A percentile compares a stretch with the other conserved stretches of the same genome.
phyloP scores from a whole-genome alignment of 2,329 filamentous ascomycete genomes.

The Pseudocercospora fijiensis region DNA sequence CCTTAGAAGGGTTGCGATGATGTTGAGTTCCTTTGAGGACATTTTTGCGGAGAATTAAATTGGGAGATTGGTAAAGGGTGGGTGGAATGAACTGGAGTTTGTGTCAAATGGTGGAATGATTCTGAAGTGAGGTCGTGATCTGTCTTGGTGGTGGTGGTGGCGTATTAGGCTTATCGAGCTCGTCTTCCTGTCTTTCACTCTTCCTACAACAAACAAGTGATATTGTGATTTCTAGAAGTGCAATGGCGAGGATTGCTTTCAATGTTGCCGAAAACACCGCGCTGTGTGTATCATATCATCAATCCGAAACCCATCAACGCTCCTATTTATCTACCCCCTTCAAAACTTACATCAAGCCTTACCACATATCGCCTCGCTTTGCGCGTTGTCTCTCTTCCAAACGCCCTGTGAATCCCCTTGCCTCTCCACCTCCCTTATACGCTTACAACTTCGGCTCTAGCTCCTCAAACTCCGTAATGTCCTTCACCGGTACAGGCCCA shows the following conservation, averaged over 20 bases:
- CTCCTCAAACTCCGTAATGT: constrained; percentile 83
- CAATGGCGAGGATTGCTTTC: neutral
- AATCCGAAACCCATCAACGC: neutral
- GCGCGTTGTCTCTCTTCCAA: neutral
- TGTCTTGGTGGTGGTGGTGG: neutral
- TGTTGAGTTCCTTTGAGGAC: constrained; percentile 21
- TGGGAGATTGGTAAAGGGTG: neutral
- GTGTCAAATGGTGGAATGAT: neutral
- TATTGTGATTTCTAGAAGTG: neutral
- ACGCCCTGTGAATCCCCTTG: neutral
- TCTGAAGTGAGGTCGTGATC: neutral
- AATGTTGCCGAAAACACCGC: neutral
- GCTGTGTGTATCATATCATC: neutral
- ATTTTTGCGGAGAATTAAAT: constrained; percentile 3
- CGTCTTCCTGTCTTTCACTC: no score
- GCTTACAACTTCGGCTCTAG: constrained; percentile 69
- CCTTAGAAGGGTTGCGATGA: constrained; percentile 23
- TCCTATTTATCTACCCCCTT: neutral
- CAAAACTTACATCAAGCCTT: neutral
- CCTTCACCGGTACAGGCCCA: constrained; percentile 69
- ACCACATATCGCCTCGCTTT: neutral
- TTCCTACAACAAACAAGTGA: neutral
- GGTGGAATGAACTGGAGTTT: no score
- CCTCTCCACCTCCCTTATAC: neutral
- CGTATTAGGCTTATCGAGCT: neutral